Percentiles rank a stretch among this genome's conserved stretches.
These are phyloP conservation scores for Daldinia caldariorum DNA, from an alignment of 495 filamentous ascomycete genomes.

Conservation along the genomic window DNA sequence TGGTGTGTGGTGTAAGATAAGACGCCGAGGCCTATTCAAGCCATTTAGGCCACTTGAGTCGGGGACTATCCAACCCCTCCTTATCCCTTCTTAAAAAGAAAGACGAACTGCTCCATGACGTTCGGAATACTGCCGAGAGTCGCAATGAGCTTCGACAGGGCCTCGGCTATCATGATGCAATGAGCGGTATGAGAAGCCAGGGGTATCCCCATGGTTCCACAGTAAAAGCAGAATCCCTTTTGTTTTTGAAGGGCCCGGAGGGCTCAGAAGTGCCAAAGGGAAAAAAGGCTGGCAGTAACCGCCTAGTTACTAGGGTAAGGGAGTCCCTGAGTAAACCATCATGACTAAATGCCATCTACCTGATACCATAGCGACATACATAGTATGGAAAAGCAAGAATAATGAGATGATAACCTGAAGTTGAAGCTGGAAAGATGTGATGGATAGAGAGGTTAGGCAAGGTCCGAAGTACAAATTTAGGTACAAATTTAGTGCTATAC, in stretches of 20 bases:
- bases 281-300: constrained; percentile 6
- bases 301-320: constrained; percentile 25
- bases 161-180: constrained; percentile 19
- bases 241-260: background rate
- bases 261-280: background rate
- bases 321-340: background rate
- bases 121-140: constrained; percentile 21
- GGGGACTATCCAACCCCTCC: constrained; percentile 13
- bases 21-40: too few species aligned
- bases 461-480: background rate
- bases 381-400: constrained; percentile 34
- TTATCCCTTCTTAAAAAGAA: constrained; percentile 31
- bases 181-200: constrained; percentile 6
- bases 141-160: constrained; percentile 12
- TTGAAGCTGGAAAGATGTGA: background rate
- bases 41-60: constrained; percentile 7
- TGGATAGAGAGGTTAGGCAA: background rate
- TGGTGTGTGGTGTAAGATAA: constrained; percentile 36
- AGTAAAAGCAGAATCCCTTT: constrained; percentile 8
- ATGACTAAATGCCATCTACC: background rate
- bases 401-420: background rate
- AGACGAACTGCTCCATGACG: constrained; percentile 8
- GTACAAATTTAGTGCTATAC: constrained; percentile 5
- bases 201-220: constrained; percentile 18
- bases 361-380: background rate